Base-by-base conservation (phyloP, 2,329 filamentous ascomycete species). In the Trichoderma brevicompactum region DNA sequence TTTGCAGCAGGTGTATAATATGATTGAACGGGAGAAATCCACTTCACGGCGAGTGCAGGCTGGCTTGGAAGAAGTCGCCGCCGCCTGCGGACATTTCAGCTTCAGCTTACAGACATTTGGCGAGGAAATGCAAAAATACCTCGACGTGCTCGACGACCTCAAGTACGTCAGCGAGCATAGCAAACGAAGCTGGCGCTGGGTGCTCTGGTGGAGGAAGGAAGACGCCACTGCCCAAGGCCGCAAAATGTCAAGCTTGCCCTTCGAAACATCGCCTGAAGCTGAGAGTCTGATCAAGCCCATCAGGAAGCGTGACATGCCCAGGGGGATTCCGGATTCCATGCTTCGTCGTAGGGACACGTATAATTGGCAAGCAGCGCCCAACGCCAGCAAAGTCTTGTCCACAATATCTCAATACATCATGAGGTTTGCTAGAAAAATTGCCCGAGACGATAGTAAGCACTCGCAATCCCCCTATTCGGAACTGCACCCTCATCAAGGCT, bases 11-110 rank as follows among this genome's bases (percentile, higher is more conserved):
- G 82, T 97, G 1, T 97, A 97, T 75, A 87, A 85, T 68, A 89
- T 86, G 60, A 91, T 91, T 68, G 87, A 92, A 68, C 82, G 90
- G 48, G 85, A 84, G 19, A 85, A 85, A 62, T 81, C 86, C 5
- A 83, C 85, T 50, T 86, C 87, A 0, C 82, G 90, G 46, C 89
- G 89, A 66, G 83, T 92, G 12, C 88, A 94, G 73, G 92, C 92
- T 1, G 92, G 96, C 74, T 90, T 95, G 65, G 94, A 97, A 75
- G 94, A 97, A 76, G 92, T 97, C 10, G 92, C 92, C 40, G 93
- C 94, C 9, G 94, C 92, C 65, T 97, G 94, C 73, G 93, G 93
- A 0, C 92, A 97, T 76, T 97, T 97, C 74, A 93, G 90, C 75
- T 96, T 93, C 74, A 94, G 91, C 34, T 80, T 97, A 17, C 85